A percentile compares a stretch with the other conserved stretches of the same genome.
phyloP scores from a whole-genome alignment of 148 eudicot species.

The Nyssa sinensis region DNA sequence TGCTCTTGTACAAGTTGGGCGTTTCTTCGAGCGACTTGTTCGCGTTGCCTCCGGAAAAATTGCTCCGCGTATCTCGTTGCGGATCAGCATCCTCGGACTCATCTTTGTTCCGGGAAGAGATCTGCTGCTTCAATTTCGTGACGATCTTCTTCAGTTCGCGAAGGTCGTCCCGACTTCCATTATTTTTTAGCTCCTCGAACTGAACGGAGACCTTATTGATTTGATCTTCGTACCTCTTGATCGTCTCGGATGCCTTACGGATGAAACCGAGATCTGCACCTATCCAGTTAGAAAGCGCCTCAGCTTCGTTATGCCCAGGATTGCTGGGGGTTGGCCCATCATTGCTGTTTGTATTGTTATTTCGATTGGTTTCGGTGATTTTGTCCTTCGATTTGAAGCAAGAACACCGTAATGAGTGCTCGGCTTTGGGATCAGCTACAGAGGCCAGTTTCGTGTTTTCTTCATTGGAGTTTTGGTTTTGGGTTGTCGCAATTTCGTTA shows the following conservation, averaged over 20 bases:
- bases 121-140: constrained; percentile 20
- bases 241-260: background rate
- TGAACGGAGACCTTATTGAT: background rate
- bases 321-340: background rate
- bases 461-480: background rate
- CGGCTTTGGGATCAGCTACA: background rate
- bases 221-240: background rate
- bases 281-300: background rate
- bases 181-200: background rate
- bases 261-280: constrained; percentile 1
- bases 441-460: too few relatives aligned
- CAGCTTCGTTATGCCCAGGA: background rate
- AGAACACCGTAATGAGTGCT: background rate
- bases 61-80: background rate
- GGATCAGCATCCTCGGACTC: background rate
- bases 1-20: constrained; percentile 17
- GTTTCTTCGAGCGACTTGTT: background rate
- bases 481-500: background rate
- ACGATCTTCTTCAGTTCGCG: constrained; percentile 19
- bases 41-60: background rate
- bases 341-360: background rate
- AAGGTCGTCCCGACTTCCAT: background rate
- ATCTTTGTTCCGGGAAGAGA: constrained; percentile 12
- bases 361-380: background rate
- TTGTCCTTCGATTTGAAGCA: background rate